These are phyloP conservation scores for Parietichytrium sp. DNA, from an alignment of 108 stramenopile species.

Conservation along the genomic window DNA sequence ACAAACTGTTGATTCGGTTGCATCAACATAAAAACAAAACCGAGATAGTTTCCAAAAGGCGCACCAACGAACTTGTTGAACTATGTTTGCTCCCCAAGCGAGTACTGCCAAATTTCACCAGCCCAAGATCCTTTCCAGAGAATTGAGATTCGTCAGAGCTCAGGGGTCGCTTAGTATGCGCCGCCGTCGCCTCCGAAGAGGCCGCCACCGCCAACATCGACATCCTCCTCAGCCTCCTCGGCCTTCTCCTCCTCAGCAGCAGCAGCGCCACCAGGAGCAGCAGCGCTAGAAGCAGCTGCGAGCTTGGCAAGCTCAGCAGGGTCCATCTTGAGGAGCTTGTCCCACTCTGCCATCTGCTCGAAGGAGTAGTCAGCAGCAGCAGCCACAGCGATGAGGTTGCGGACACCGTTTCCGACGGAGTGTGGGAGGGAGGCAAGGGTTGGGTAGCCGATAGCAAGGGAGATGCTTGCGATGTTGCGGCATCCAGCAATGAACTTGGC, in stretches of 20 bases:
- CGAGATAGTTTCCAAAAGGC: no score
- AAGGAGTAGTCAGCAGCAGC: conserved; percentile 81
- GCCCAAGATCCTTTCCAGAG: no score
- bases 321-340: conserved; percentile 52
- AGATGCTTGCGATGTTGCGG: conserved; percentile 75
- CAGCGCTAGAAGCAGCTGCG: conserved; percentile 46
- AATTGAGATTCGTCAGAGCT: not conserved
- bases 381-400: conserved; percentile 83
- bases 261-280: conserved; percentile 46
- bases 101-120: no score
- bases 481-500: conserved; percentile 84
- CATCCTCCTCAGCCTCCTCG: conserved; percentile 48
- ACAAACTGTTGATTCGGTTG: no score
- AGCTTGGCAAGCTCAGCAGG: conserved; percentile 46
- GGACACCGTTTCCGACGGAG: conserved; percentile 95
- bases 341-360: conserved; percentile 83
- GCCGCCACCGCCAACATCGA: conserved; percentile 47
- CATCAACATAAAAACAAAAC: no score
- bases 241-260: conserved; percentile 41
- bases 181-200: conserved; percentile 43
- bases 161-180: conserved; percentile 9
- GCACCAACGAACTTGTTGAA: no score
- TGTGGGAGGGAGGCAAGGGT: conserved; percentile 92
- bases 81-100: no score
- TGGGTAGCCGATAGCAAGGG: conserved; percentile 82